Base-by-base conservation (phyloP, 306 rosid species). In the Castanea mollissima region DNA sequence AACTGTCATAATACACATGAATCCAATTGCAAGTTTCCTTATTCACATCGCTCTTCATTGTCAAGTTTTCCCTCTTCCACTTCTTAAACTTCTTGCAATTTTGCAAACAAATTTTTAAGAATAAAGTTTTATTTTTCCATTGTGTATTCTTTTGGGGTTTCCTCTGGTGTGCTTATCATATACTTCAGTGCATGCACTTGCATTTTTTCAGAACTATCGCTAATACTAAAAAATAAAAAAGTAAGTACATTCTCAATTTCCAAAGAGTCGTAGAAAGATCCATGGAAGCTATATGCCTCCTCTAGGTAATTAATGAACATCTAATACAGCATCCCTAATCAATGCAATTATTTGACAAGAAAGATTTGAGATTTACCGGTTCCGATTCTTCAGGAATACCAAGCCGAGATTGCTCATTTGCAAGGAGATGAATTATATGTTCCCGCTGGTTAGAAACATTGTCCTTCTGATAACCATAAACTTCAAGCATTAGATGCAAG, bases 381-480 rank as follows among this genome's bases (percentile, higher is more conserved):
- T 91, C 99, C 7, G 83, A 79, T 80, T 67, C 92, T 34, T 87
- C 95, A 76, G 89, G 95, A 80, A 86, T 82, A 83, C 86, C 82
- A 82, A 92, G 93, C 73, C 86, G 97, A 76, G 97, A 91, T 76
- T 94, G 99, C 87, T 88, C 97, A 64, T 94, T 94, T 25, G 97
- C 94, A 83, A 94, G 97, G 58, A 94, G 93, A 86, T 91, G 95
- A 83, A 91, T 90, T 46, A 91, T 74, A 77, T 94, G 95, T 80
- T 94, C 99, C 0, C 91, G 93, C 88, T 94, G 99, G 82, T 94
- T 94, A 70, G 93, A 90, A 44, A 92, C 91, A 78, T 90, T 94
- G 79, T 92, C 99, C 89, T 88, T 94, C 99, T 94, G 94, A 69
- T 41, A 88, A 29, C 74, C 81, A 79, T 6, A 79, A 83, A 62